A percentile compares a stretch with the other conserved stretches of the same genome.
These are phyloP conservation scores for Emiliania huxleyi DNA, from an alignment of 78 protist species.

Conservation along the genomic window DNA sequence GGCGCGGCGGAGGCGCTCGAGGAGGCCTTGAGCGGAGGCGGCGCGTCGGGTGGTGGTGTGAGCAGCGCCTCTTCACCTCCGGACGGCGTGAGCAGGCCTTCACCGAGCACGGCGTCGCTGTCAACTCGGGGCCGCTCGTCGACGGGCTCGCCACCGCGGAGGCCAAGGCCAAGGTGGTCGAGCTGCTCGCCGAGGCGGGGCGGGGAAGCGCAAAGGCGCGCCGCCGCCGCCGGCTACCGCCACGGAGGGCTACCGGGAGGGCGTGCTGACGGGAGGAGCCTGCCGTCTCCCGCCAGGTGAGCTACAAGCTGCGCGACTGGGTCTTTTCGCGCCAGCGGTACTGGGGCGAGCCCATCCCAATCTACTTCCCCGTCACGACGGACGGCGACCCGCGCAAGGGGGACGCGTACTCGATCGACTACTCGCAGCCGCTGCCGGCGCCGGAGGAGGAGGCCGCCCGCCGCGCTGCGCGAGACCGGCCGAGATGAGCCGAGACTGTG, in stretches of 20 bases:
- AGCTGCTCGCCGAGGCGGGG: not conserved
- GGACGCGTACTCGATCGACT: not conserved
- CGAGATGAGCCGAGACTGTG: too few species aligned
- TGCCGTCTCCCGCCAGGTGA: not conserved
- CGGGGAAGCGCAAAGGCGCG: not conserved
- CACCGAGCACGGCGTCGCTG: constrained; percentile 15
- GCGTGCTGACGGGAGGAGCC: too few species aligned
- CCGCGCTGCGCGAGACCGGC: too few species aligned
- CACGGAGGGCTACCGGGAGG: too few species aligned
- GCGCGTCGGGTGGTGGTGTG: too few species aligned
- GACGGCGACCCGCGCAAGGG: constrained; percentile 23
- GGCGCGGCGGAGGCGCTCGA: too few species aligned
- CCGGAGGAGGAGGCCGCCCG: constrained; percentile 59
- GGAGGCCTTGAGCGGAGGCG: too few species aligned
- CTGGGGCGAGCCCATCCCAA: constrained; percentile 87
- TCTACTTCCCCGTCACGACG: constrained; percentile 42
- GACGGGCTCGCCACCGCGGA: not conserved
- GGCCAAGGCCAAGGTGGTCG: not conserved
- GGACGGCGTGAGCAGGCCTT: too few species aligned
- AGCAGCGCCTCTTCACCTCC: too few species aligned
- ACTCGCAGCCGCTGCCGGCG: constrained; percentile 45
- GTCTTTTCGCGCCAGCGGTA: constrained; percentile 85
- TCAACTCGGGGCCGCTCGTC: constrained; percentile 19
- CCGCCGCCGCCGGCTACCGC: too few species aligned
- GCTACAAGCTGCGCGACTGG: constrained; percentile 88